Evolutionary conservation across 805 yeast species (phyloP), one percentile per base, ranked within the genome.

Genomic region (Alloascoidea africana): DNA sequence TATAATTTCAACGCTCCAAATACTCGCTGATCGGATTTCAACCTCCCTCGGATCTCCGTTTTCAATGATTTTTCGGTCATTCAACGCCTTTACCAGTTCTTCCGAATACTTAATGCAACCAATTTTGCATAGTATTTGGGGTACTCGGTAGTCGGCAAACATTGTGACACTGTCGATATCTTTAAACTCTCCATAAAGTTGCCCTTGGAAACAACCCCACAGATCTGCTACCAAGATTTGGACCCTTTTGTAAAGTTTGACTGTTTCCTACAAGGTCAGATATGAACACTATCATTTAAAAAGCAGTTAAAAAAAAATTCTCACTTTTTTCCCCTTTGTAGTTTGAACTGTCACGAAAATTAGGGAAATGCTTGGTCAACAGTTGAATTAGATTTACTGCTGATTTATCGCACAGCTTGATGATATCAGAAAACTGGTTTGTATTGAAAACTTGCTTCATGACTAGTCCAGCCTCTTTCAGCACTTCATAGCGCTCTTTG

Each of bases 81-180:
- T 41, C 17, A 63, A 36, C 3, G 45, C 42, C 4, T 27, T 35
- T 4, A 35, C 37, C 17, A 63, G 49, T 13, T 32, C 39, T 2
- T 39, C 37, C 1, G 62, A 51, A 40, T 63, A 63, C 18, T 39
- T 34, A 16, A 63, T 32, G 35, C 63, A 59, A 3, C 62, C 60
- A 6, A 62, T 47, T 11, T 45, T 43, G 19, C 53, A 50, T 18
- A 63, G 51, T 8, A 63, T 62, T 41, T 63, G 68, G 1, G 68
- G 68, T 5, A 63, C 68, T 13, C 68, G 52, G 41, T 63, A 63
- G 43, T 63, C 68, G 13, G 68, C 68, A 47, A 63, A 63, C 68
- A 63, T 63, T 14, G 67, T 62, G 36, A 63, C 42, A 15, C 46
- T 37, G 39, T 54, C 59, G 34, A 63, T 63, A 41, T 63, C 68